phyloP scores from a whole-genome alignment of 805 yeast species.

The Pichia cephalocereana region DNA sequence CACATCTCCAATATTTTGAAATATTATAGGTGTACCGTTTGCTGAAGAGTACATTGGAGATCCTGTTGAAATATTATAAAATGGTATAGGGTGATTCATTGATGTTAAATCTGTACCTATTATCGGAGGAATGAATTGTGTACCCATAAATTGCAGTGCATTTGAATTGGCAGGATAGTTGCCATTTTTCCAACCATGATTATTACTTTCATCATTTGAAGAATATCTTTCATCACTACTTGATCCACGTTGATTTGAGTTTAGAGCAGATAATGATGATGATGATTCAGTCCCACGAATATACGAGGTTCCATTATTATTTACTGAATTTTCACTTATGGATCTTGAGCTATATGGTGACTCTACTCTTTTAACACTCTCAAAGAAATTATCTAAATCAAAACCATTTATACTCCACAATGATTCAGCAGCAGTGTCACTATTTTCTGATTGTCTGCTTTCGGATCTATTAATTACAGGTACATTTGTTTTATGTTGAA shows the following conservation, averaged over 20 bases:
- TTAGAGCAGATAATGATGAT: too few species aligned
- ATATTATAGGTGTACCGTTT: neutral
- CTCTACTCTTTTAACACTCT: slow-evolving; percentile 31
- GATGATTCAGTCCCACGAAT: too few species aligned
- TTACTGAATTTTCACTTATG: slow-evolving; percentile 1
- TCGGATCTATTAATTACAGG: neutral
- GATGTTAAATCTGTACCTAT: too few species aligned
- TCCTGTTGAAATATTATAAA: too few species aligned
- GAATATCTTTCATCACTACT: too few species aligned
- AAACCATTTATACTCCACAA: slow-evolving; percentile 28
- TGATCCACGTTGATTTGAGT: too few species aligned
- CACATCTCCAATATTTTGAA: neutral
- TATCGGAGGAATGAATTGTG: too few species aligned
- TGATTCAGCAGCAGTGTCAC: neutral
- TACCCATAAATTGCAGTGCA: too few species aligned
- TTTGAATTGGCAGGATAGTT: too few species aligned
- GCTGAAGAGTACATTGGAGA: too few species aligned
- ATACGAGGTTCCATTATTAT: neutral
- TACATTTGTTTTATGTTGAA: neutral
- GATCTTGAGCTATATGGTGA: slow-evolving; percentile 21
- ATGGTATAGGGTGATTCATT: too few species aligned
- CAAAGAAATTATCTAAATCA: slow-evolving; percentile 39
- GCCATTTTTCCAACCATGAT: too few species aligned
- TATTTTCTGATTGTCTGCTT: neutral
- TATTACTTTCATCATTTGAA: neutral